phyloP scores from a whole-genome alignment of 2,329 filamentous ascomycete genomes.

The Cordyceps sp. region DNA sequence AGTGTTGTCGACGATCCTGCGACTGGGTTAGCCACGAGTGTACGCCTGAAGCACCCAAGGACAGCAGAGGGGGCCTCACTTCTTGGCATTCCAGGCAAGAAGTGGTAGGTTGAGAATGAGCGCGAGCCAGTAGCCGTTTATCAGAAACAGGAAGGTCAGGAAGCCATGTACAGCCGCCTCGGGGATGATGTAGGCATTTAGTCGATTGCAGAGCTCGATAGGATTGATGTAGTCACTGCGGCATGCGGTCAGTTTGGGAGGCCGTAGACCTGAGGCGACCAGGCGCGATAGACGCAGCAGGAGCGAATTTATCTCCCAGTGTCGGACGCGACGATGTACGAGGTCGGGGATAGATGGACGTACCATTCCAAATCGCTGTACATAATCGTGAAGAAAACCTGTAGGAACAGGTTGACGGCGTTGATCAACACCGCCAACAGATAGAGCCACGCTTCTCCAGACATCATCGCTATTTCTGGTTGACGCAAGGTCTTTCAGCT shows the following conservation, averaged over 20 bases:
- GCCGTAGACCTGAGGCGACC: too few species aligned
- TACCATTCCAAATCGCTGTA: constrained; percentile 99
- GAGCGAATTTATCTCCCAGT: too few species aligned
- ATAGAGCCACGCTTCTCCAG: constrained; percentile 96
- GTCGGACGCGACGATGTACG: too few species aligned
- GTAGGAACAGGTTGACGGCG: constrained; percentile 97
- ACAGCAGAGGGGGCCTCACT: constrained; percentile 42
- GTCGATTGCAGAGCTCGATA: constrained; percentile 98
- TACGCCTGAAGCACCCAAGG: too few species aligned
- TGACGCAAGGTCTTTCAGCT: too few species aligned
- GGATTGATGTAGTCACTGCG: constrained; percentile 97
- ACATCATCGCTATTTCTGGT: too few species aligned
- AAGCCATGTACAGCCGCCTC: constrained; percentile 96
- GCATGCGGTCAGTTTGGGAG: background rate
- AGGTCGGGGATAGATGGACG: constrained; percentile 23
- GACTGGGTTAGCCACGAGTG: background rate
- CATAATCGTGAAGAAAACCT: constrained; percentile 99
- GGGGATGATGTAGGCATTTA: constrained; percentile 98
- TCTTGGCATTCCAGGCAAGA: constrained; percentile 88
- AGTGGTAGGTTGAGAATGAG: constrained; percentile 85
- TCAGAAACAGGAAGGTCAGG: constrained; percentile 86
- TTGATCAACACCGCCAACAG: constrained; percentile 97
- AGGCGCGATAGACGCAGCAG: too few species aligned
- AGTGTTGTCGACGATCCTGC: constrained; percentile 88
- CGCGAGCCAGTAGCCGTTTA: constrained; percentile 97